Evolutionary conservation across 106 monocot species (phyloP), one percentile per base, ranked within the genome.

Genomic region (Dendrobium catenatum): DNA sequence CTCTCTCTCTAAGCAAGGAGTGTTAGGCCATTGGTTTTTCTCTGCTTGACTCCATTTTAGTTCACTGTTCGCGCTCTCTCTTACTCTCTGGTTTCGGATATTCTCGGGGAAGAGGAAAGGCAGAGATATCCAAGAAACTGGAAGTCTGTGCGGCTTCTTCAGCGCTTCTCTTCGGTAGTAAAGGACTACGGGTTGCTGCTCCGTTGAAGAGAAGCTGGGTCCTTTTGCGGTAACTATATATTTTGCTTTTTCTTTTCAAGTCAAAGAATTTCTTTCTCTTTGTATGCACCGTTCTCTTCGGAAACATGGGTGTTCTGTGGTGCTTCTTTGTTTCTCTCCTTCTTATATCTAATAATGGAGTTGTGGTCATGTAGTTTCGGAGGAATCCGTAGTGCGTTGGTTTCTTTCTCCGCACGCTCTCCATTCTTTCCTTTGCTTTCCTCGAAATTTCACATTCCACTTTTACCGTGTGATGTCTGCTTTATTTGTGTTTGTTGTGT

Each of bases 361-460:
- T 24, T 83, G 31, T 11, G 33, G 44, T 40, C 19, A n/a, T 26
- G 46, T 51, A 15, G 46, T 26, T 24, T 9, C 4, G 46, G 76
- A 49, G 42, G 76, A 76, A 76, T 76, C 76, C n/a, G 74, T 76
- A 26, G 19, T 76, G 22, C 3, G 61, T 31, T 55, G 51, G 6
- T 77, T 47, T 29, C 75, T 74, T 67, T 86, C 68, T 75, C 55
- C 72, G 22, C 82, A 59, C 75, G 33, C 79, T 70, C 77, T 79
- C 54, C 15, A 18, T 73, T 70, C 67, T 66, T 27, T 1, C 42
- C 55, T 79, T 55, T 73, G 13, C 84, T 84, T 79, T 84, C 74
- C 58, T 31, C 51, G 73, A 80, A 84, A 79, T 73, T 79, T 78
- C 83, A 78, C 83, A 11, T 48, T 70, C 66, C 49, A 47, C 59